A percentile compares a stretch with the other conserved stretches of the same genome.
phyloP scores from a whole-genome alignment of 106 monocot species.

The Dendrobium officinale region DNA sequence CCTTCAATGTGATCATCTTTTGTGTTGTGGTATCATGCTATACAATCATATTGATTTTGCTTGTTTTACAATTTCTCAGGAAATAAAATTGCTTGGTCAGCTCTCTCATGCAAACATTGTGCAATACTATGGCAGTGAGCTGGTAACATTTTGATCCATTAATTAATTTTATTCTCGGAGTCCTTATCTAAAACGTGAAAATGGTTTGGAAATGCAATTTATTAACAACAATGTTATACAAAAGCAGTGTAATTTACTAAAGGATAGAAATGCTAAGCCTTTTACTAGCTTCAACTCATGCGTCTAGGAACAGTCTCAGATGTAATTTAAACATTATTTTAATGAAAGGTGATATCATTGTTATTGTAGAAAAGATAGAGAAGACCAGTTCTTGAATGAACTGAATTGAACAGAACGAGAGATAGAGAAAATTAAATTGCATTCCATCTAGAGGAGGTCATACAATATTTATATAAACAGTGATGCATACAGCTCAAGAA shows the following conservation, averaged over 20 bases:
- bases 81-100: constrained; percentile 83
- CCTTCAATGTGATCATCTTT: not conserved
- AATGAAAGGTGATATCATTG: not conserved
- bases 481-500: too few species aligned
- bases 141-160: constrained; percentile 10
- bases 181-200: not conserved
- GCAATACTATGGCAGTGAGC: constrained; percentile 16
- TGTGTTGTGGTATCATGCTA: not conserved
- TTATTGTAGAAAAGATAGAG: not conserved
- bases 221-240: not conserved
- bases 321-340: not conserved
- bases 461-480: too few species aligned
- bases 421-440: too few species aligned
- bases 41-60: not conserved
- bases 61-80: constrained; percentile 33
- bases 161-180: not conserved
- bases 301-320: not conserved
- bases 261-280: not conserved
- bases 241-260: not conserved
- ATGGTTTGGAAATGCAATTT: not conserved
- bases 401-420: too few species aligned
- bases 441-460: too few species aligned
- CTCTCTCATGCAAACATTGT: constrained; percentile 16
- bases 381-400: too few species aligned
- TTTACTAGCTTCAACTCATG: not conserved